Evolutionary conservation across 1,284 basidiomycete genomes (phyloP).

Genomic region (Porodaedalea pini): DNA sequence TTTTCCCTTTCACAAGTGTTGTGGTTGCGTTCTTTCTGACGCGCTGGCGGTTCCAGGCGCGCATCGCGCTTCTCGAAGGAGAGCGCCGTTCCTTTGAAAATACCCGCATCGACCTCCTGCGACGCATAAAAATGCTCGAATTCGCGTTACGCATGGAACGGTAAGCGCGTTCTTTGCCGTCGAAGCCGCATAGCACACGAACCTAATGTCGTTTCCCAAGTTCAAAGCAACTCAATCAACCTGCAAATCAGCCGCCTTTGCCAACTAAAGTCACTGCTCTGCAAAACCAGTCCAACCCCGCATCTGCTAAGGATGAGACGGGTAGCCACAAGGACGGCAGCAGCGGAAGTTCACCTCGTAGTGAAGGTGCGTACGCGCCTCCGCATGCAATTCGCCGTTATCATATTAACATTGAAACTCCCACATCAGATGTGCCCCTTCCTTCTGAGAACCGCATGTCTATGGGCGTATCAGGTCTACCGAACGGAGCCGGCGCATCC

Average conservation of each 20-base stretch:
- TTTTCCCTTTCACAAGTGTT: conserved; percentile 25
- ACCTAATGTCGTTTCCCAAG: conserved; percentile 37
- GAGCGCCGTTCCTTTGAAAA: conserved; percentile 96
- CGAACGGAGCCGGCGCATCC: conserved; percentile 49
- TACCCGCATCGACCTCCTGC: conserved; percentile 91
- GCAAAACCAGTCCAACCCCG: conserved; percentile 49
- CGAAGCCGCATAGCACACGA: conserved; percentile 23
- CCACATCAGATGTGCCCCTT: conserved; percentile 60
- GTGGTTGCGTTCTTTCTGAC: conserved; percentile 6
- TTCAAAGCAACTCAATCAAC: conserved; percentile 74
- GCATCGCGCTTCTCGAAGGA: conserved; percentile 96
- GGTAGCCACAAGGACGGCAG: conserved; percentile 72
- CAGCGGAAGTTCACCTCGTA: conserved; percentile 73
- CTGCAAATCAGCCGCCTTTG: conserved; percentile 46
- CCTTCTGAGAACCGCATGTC: conserved; percentile 59
- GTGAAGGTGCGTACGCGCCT: conserved; percentile 54
- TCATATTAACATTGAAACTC: conserved; percentile 14
- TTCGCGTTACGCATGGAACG: conserved; percentile 93
- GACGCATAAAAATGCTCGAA: conserved; percentile 98
- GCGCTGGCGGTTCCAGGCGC: conserved; percentile 52
- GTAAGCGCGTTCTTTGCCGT: conserved; percentile 41
- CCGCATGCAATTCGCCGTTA: conserved; percentile 22
- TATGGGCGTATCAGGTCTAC: conserved; percentile 28
- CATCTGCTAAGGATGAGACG: conserved; percentile 63
- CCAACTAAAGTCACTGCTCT: conserved; percentile 58